Percentiles rank a stretch among this genome's conserved stretches.
phyloP scores from a whole-genome alignment of 1,284 basidiomycete species.

The Afroboletus lepidellus region DNA sequence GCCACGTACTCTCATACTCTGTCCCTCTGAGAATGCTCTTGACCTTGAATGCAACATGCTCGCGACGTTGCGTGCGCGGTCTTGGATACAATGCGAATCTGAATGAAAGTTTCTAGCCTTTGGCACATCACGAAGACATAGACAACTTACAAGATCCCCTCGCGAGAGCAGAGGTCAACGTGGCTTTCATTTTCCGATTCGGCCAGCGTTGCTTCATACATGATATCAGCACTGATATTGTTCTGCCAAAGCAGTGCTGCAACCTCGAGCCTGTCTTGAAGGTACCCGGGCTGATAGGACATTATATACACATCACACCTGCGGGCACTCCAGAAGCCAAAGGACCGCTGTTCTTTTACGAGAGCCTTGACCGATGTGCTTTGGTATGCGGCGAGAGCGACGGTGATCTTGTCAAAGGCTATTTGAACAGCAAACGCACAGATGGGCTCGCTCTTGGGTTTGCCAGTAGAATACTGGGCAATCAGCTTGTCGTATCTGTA shows the following conservation, averaged over 20 bases:
- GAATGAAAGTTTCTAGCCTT: constrained; percentile 1
- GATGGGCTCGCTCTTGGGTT: constrained; percentile 49
- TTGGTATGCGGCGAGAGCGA: constrained; percentile 70
- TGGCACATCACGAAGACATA: not conserved
- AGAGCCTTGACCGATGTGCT: constrained; percentile 66
- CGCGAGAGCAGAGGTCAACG: constrained; percentile 63
- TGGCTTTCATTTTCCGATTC: constrained; percentile 64
- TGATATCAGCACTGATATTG: constrained; percentile 82
- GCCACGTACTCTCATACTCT: constrained; percentile 62
- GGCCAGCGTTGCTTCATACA: constrained; percentile 73
- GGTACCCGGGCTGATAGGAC: constrained; percentile 72
- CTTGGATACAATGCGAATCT: constrained; percentile 75
- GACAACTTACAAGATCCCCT: constrained; percentile 69
- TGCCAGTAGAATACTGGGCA: constrained; percentile 56
- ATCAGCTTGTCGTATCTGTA: constrained; percentile 76
- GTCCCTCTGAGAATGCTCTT: constrained; percentile 76
- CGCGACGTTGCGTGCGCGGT: constrained; percentile 53
- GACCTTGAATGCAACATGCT: constrained; percentile 72
- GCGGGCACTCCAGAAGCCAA: constrained; percentile 84
- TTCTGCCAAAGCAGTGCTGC: constrained; percentile 78
- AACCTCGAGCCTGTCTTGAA: constrained; percentile 77
- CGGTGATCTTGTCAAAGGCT: constrained; percentile 76
- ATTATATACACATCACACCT: constrained; percentile 85
- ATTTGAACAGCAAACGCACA: constrained; percentile 79
- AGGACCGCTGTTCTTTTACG: constrained; percentile 77